Evolutionary conservation across 306 rosid genomes (phyloP).

Genomic region (Rosa multiflora): DNA sequence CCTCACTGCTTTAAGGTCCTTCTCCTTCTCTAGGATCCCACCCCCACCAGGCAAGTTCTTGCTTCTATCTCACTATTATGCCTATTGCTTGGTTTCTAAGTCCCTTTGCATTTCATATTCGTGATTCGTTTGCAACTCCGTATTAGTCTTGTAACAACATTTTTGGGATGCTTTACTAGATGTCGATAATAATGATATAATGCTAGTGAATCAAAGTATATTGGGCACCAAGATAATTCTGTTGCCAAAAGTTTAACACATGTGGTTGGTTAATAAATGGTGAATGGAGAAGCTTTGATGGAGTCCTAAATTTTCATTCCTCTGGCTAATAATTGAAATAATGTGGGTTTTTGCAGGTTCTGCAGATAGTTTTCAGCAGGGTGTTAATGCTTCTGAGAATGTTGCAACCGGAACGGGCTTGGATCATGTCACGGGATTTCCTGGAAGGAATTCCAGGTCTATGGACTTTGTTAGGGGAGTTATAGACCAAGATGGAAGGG

Average conservation of each 20-base stretch:
- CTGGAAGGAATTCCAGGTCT: slow-evolving; percentile 13
- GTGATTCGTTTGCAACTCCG: no score
- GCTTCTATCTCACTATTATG: no score
- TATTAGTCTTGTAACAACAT: no score
- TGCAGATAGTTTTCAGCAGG: slow-evolving; percentile 12
- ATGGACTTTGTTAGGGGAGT: slow-evolving; percentile 50
- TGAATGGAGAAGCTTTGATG: background rate
- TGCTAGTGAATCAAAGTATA: background rate
- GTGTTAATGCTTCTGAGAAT: slow-evolving; percentile 20
- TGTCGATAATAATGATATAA: background rate
- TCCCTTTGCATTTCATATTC: no score
- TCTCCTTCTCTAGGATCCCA: slow-evolving; percentile 16
- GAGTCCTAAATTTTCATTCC: background rate
- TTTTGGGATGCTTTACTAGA: background rate
- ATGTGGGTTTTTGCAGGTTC: slow-evolving; percentile 12
- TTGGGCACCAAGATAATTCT: background rate
- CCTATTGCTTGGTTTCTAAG: no score
- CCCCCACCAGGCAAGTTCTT: background rate
- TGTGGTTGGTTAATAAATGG: background rate
- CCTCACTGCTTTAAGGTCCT: slow-evolving; percentile 22
- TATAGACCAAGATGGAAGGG: slow-evolving; percentile 44
- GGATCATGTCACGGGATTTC: slow-evolving; percentile 3
- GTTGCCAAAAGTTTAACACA: background rate
- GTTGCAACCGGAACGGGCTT: slow-evolving; percentile 19
- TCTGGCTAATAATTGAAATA: background rate